Evolutionary conservation across 371 early-diverging fungal species (phyloP), one percentile per base, ranked within the genome.

Genomic region (Apophysomyces ossiformis): DNA sequence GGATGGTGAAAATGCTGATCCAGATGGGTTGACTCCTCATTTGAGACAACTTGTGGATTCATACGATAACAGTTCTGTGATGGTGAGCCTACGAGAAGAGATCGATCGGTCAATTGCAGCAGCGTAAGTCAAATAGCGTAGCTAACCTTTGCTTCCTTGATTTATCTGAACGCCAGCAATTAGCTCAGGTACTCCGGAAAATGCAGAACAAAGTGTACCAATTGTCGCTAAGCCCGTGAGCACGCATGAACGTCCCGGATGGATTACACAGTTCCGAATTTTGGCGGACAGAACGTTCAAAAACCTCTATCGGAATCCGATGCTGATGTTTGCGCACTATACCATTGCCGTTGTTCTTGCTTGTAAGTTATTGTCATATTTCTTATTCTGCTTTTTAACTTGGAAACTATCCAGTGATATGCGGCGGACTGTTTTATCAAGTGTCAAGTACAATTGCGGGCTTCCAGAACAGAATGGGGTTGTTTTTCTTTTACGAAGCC

Each of bases 391-490:
- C 16, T 5, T 54, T 35, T 12, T 58, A 16, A 32, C 8, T 15
- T 32, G 26, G 7, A 45, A 37, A 2, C 1, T 36, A 9, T 56
- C 47, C 69, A 77, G 77, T 89, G 9, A 79, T 94, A 41, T 91
- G 92, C 63, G 96, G 96, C n/a, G 79, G 89, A 0, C 70, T 95
- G 38, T 96, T 90, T 62, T 96, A 89, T 73, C 87, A 90, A 46
- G 88, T 95, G 6, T 87, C 90, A 16, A 88, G 88, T 65, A 88
- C 92, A 21, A 85, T 96, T 57, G 87, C 91, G 1, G 94, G 95
- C 13, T 92, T 93, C 77, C 94, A 95, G 74, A 95, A 95, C 69
- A 85, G 95, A 35, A 87, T 93, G 86, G 95, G 95, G 11, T 72
- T 89, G 32, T 88, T 93, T 73, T 94, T 95, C 75, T 93, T 95